phyloP scores from a whole-genome alignment of 1,139 yeast genomes.

The Lodderomyces theae region DNA sequence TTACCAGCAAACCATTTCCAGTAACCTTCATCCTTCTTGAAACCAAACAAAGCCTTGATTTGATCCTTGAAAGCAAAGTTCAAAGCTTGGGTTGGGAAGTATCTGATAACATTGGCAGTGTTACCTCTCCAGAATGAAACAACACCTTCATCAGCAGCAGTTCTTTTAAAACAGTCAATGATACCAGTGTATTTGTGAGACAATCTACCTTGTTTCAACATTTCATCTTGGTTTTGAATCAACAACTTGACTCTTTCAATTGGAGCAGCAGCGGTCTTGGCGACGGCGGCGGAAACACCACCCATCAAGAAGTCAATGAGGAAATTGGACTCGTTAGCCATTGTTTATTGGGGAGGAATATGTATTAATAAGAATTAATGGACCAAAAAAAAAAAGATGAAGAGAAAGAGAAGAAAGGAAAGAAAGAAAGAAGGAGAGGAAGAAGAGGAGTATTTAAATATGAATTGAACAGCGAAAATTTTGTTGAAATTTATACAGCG shows the following conservation, averaged over 20 bases:
- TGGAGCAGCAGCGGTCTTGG: slow-evolving; percentile 56
- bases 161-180: slow-evolving; percentile 50
- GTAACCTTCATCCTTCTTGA: slow-evolving; percentile 51
- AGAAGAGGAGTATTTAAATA: too few relatives aligned
- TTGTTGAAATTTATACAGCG: too few relatives aligned
- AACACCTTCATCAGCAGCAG: slow-evolving; percentile 53
- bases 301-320: slow-evolving; percentile 49
- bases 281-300: slow-evolving; percentile 58
- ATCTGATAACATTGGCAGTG: slow-evolving; percentile 55
- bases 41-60: slow-evolving; percentile 51
- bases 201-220: slow-evolving; percentile 55
- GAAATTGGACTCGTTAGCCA: slow-evolving; percentile 27
- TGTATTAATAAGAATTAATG: slow-evolving; percentile 5
- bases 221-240: slow-evolving; percentile 54
- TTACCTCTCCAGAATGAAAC: slow-evolving; percentile 56
- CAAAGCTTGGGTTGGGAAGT: slow-evolving; percentile 56
- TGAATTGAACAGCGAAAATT: too few relatives aligned
- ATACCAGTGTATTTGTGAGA: slow-evolving; percentile 50
- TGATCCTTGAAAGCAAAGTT: slow-evolving; percentile 55
- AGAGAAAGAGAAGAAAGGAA: slow-evolving; percentile 12
- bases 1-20: slow-evolving; percentile 54
- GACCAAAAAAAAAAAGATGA: slow-evolving; percentile 7
- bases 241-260: slow-evolving; percentile 54
- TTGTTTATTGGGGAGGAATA: slow-evolving; percentile 11
- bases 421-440: too few relatives aligned